A percentile compares a stretch with the other conserved stretches of the same genome.
phyloP scores from a whole-genome alignment of 768 basidiomycete genomes.

The Ramaria sp. region DNA sequence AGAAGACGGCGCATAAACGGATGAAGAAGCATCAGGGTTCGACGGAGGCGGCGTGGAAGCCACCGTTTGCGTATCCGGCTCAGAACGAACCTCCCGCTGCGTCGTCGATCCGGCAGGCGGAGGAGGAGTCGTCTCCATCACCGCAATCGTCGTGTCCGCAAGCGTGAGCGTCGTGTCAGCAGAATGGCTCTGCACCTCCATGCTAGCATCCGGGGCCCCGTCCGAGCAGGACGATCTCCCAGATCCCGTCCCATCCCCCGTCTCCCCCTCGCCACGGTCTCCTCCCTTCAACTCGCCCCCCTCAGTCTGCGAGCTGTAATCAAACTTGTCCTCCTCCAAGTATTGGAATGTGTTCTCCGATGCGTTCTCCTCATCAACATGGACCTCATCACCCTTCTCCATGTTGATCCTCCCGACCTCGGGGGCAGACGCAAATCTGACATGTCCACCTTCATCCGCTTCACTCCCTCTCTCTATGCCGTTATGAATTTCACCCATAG shows the following conservation, averaged over 20 bases:
- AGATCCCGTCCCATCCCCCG: background rate
- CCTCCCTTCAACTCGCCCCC: background rate
- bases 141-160: background rate
- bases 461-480: background rate
- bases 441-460: background rate
- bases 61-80: background rate
- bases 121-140: too few relatives aligned
- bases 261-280: background rate
- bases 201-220: background rate
- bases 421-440: constrained; percentile 1
- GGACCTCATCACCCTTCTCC: background rate
- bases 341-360: too few relatives aligned
- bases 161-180: background rate
- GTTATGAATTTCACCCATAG: background rate
- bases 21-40: background rate
- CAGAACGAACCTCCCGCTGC: background rate
- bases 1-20: constrained; percentile 8
- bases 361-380: background rate
- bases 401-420: background rate
- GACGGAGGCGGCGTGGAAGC: background rate
- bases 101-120: background rate
- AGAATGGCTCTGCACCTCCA: background rate
- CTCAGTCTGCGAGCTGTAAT: background rate
- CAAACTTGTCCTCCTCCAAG: too few relatives aligned
- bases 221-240: background rate